Evolutionary conservation across 108 stramenopile species (phyloP).

Genomic region (Schizochytrium sp.): DNA sequence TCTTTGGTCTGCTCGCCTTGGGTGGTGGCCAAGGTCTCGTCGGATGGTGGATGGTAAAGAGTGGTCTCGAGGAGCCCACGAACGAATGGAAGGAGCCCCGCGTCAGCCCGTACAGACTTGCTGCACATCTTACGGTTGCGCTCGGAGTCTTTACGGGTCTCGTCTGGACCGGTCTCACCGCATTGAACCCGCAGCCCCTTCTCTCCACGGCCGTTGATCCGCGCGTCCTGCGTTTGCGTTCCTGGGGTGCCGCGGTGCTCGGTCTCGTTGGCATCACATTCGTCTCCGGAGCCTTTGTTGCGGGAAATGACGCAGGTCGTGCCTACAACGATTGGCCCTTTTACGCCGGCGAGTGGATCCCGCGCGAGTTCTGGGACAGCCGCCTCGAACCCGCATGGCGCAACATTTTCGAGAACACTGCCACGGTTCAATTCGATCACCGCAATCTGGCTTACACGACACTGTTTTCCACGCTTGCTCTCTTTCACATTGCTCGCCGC

Average conservation of each 20-base stretch:
- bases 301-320: slow-evolving; percentile 87
- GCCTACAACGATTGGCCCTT: slow-evolving; percentile 92
- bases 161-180: slow-evolving; percentile 84
- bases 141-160: slow-evolving; percentile 58
- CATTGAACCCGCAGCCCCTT: slow-evolving; percentile 34
- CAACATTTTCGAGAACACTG: slow-evolving; percentile 90
- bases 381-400: slow-evolving; percentile 52
- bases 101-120: slow-evolving; percentile 85
- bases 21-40: slow-evolving; percentile 95
- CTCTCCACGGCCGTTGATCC: neutral
- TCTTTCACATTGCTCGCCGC: slow-evolving; percentile 38
- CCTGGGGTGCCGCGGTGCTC: neutral
- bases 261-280: slow-evolving; percentile 58
- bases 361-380: slow-evolving; percentile 52
- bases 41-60: slow-evolving; percentile 99
- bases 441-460: slow-evolving; percentile 78
- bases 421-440: slow-evolving; percentile 95
- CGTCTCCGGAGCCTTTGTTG: slow-evolving; percentile 86
- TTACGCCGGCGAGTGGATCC: slow-evolving; percentile 82
- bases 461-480: slow-evolving; percentile 55
- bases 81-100: slow-evolving; percentile 78
- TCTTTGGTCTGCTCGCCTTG: slow-evolving; percentile 75
- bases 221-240: neutral
- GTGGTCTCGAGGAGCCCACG: slow-evolving; percentile 84
- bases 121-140: slow-evolving; percentile 88